phyloP scores from a whole-genome alignment of 2,329 filamentous ascomycete genomes.

The Cercospora brassicicola region DNA sequence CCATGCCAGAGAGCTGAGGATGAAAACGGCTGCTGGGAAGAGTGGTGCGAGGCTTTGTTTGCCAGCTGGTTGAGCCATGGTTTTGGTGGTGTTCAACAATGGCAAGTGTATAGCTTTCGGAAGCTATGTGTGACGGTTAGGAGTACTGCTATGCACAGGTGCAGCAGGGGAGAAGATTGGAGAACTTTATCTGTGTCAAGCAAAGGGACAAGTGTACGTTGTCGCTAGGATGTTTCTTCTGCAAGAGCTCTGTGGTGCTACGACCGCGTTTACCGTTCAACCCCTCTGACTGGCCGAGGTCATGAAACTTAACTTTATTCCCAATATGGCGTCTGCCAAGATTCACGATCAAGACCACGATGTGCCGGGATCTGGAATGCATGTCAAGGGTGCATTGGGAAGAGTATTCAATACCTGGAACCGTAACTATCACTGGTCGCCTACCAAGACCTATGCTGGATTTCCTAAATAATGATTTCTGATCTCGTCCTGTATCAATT shows the following conservation, averaged over 20 bases:
- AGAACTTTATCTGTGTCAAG: neutral
- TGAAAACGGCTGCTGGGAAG: slow-evolving; percentile 18
- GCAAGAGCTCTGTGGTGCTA: neutral
- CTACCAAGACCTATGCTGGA: neutral
- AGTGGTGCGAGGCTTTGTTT: slow-evolving; percentile 3
- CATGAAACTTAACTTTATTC: slow-evolving; percentile 12
- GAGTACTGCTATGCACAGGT: neutral
- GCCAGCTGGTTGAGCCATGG: neutral
- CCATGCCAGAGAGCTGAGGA: slow-evolving; percentile 16
- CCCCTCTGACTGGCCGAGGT: slow-evolving; percentile 13
- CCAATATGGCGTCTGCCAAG: slow-evolving; percentile 5
- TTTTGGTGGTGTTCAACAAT: neutral
- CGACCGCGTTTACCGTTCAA: slow-evolving; percentile 10
- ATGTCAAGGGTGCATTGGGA: neutral
- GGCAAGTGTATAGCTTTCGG: neutral
- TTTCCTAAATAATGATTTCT: neutral
- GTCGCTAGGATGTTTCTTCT: neutral
- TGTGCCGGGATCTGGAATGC: neutral
- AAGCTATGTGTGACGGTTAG: neutral
- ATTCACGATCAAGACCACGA: neutral
- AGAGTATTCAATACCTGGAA: neutral
- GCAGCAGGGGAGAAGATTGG: neutral
- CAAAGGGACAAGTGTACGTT: slow-evolving; percentile 1
- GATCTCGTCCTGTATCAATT: neutral
- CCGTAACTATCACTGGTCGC: neutral